Conservation (phyloP, 495 filamentous ascomycete species). For the Aspergillus saccharolyticus region DNA sequence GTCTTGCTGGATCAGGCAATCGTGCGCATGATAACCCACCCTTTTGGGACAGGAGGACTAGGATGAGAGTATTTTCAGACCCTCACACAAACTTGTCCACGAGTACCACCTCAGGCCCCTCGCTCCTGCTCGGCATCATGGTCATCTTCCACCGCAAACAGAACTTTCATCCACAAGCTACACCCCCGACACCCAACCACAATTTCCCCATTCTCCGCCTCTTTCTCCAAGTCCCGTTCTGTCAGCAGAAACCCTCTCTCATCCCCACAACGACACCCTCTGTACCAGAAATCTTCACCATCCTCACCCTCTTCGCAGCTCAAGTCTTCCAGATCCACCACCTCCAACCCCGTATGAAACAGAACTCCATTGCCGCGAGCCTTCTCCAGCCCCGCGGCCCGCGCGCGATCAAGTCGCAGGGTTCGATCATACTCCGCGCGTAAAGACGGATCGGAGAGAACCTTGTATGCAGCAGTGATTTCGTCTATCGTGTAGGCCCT, state of each 20-base stretch:
- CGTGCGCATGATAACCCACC: background rate
- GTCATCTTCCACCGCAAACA: constrained; percentile 58
- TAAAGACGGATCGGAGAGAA: constrained; percentile 53
- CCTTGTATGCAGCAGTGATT: constrained; percentile 70
- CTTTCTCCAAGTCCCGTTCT: constrained; percentile 66
- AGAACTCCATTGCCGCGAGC: constrained; percentile 17
- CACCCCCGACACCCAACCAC: constrained; percentile 75
- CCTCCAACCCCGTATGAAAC: constrained; percentile 68
- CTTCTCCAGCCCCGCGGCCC: constrained; percentile 23
- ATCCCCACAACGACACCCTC: constrained; percentile 77
- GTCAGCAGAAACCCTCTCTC: constrained; percentile 62
- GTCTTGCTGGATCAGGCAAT: background rate
- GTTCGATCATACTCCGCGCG: constrained; percentile 63
- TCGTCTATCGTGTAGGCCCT: constrained; percentile 62
- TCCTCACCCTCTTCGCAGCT: constrained; percentile 43
- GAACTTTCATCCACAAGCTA: constrained; percentile 73
- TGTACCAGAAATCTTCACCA: constrained; percentile 50
- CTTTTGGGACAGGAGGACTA: background rate
- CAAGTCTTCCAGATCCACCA: constrained; percentile 80
- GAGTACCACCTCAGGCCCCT: constrained; percentile 3
- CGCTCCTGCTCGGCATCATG: background rate
- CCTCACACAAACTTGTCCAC: background rate
- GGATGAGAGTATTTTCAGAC: background rate
- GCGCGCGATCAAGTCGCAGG: constrained; percentile 37
- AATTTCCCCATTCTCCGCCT: constrained; percentile 59